phyloP scores from a whole-genome alignment of 1,284 basidiomycete genomes.

The Erythrobasidium hasegawianum region DNA sequence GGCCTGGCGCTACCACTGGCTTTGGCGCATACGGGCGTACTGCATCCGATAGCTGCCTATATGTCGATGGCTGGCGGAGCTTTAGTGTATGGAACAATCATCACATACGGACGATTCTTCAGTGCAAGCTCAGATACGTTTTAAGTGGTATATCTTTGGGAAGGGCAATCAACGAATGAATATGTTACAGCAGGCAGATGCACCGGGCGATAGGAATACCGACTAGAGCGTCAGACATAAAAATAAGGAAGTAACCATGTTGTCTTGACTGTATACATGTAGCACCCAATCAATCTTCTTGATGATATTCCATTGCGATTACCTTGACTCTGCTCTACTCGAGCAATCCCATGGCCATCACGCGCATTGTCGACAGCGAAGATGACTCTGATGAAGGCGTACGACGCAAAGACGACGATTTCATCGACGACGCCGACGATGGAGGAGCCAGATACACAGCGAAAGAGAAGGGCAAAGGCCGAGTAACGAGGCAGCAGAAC shows the following conservation, averaged over 20 bases:
- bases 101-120: slow-evolving; percentile 32
- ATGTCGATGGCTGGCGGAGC: slow-evolving; percentile 95
- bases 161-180: too few relatives aligned
- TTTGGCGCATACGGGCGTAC: slow-evolving; percentile 85
- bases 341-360: not conserved
- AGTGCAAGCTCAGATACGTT: slow-evolving; percentile 30
- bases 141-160: too few relatives aligned
- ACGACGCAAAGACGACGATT: not conserved
- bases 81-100: slow-evolving; percentile 87
- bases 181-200: too few relatives aligned
- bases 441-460: slow-evolving; percentile 16
- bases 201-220: too few relatives aligned
- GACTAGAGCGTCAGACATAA: too few relatives aligned
- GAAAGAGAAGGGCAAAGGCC: slow-evolving; percentile 30
- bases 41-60: slow-evolving; percentile 74
- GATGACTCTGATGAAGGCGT: slow-evolving; percentile 11
- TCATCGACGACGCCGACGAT: not conserved
- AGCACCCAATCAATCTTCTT: not conserved
- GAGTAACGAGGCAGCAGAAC: not conserved
- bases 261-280: not conserved
- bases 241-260: not conserved
- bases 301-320: too few relatives aligned
- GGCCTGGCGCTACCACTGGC: slow-evolving; percentile 91
- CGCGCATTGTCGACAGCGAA: slow-evolving; percentile 25
- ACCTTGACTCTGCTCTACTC: too few relatives aligned